phyloP scores from a whole-genome alignment of 257 asterid genomes.

The Penstemon eatonii region DNA sequence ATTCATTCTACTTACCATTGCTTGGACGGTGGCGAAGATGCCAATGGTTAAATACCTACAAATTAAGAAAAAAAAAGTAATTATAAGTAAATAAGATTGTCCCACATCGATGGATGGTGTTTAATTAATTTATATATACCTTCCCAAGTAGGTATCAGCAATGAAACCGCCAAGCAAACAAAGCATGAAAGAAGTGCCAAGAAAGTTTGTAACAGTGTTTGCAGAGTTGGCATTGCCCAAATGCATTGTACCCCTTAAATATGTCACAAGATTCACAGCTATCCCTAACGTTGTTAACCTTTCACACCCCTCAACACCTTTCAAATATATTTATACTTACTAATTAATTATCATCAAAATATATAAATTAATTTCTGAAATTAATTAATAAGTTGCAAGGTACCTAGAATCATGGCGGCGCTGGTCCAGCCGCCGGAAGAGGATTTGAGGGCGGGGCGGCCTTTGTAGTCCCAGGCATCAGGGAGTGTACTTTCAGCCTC shows the following conservation, averaged over 20 bases:
- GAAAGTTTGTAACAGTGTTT: constrained; percentile 75
- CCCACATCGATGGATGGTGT: too few species aligned
- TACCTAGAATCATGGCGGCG: constrained; percentile 88
- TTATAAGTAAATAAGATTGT: neutral
- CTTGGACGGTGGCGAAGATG: constrained; percentile 74
- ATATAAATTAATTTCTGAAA: neutral
- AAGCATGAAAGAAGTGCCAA: constrained; percentile 87
- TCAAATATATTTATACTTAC: too few species aligned
- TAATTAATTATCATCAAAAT: constrained; percentile 6
- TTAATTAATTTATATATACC: constrained; percentile 43
- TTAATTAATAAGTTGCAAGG: neutral
- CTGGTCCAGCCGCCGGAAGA: constrained; percentile 80
- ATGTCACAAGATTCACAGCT: constrained; percentile 81
- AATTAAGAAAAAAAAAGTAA: neutral
- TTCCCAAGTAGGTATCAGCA: constrained; percentile 80
- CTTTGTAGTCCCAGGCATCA: constrained; percentile 86
- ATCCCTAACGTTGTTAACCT: constrained; percentile 88
- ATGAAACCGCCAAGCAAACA: constrained; percentile 81
- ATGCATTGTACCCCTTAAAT: constrained; percentile 83
- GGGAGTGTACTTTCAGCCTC: constrained; percentile 46
- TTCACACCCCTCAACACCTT: constrained; percentile 68
- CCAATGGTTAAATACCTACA: constrained; percentile 75
- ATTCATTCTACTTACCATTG: constrained; percentile 43
- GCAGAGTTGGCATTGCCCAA: constrained; percentile 81
- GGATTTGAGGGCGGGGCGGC: constrained; percentile 62